A percentile compares a stretch with the other conserved stretches of the same genome.
These are phyloP conservation scores for Talaromyces funiculosus DNA, from an alignment of 2,329 filamentous ascomycete species.

Conservation along the genomic window DNA sequence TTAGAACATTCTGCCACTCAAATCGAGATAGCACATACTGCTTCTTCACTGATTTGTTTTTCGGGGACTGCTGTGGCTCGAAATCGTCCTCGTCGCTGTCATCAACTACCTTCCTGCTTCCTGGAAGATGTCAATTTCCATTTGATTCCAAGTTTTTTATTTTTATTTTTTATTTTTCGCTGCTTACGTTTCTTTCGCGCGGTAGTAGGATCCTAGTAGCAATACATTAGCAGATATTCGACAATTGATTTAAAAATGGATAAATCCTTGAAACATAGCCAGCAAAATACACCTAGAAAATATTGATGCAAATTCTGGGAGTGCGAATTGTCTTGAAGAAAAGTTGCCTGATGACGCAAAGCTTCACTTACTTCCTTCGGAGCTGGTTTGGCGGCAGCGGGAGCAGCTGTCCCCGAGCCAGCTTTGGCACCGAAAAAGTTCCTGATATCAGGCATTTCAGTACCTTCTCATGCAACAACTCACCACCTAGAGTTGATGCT, in stretches of 20 bases:
- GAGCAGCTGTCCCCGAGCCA: conserved; percentile 47
- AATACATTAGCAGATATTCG: background rate
- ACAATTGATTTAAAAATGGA: no score
- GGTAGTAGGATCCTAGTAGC: conserved; percentile 8
- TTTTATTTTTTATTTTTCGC: no score
- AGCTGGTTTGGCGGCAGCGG: conserved; percentile 39
- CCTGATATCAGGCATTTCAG: conserved; percentile 78
- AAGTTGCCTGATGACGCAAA: conserved; percentile 9
- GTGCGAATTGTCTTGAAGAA: no score
- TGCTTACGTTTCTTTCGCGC: conserved; percentile 14
- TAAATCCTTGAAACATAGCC: no score
- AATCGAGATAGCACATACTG: conserved; percentile 39
- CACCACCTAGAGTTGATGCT: background rate
- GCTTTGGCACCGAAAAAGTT: conserved; percentile 82
- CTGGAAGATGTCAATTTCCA: conserved; percentile 20
- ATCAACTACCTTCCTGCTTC: conserved; percentile 64
- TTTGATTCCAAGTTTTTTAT: background rate
- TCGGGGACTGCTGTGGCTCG: conserved; percentile 28
- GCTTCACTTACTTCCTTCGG: conserved; percentile 39
- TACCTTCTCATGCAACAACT: background rate
- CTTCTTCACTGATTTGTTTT: conserved; percentile 38
- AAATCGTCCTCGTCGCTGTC: conserved; percentile 74
- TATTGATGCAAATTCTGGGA: no score
- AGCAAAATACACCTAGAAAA: background rate
- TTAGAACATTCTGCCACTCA: conserved; percentile 7